Percentiles rank a stretch among this genome's conserved stretches.
These are phyloP conservation scores for Melaleuca quinquenervia DNA, from an alignment of 345 rosid genomes.

Conservation along the genomic window DNA sequence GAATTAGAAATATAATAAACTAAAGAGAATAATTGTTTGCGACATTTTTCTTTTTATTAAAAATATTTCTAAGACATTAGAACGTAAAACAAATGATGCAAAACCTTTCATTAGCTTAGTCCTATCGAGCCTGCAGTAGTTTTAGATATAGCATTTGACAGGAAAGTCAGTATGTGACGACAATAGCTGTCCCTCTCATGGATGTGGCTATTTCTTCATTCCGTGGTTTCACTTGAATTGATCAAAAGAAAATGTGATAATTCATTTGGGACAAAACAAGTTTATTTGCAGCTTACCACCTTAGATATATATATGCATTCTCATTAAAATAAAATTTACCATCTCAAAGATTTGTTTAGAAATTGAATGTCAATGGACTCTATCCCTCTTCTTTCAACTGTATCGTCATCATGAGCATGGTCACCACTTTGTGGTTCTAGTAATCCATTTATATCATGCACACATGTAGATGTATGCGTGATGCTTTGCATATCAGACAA, in stretches of 20 bases:
- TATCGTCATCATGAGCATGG: neutral
- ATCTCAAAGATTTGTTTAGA: neutral
- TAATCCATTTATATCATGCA: neutral
- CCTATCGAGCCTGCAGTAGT: neutral
- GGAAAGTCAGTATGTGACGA: neutral
- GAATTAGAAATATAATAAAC: neutral
- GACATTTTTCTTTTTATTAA: too few relatives aligned
- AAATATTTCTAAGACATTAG: neutral
- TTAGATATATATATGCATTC: neutral
- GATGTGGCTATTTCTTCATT: neutral
- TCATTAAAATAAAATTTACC: neutral
- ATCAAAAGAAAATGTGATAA: neutral
- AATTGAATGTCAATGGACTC: neutral
- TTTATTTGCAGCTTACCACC: neutral
- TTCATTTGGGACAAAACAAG: neutral
- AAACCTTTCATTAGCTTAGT: neutral
- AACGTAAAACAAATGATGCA: neutral
- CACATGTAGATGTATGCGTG: neutral
- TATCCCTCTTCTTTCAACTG: neutral
- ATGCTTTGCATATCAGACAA: neutral
- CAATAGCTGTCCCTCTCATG: neutral
- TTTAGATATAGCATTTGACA: neutral
- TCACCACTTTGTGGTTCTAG: neutral
- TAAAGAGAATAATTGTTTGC: neutral
- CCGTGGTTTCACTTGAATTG: neutral